Evolutionary conservation across 305 asterid genomes (phyloP), one percentile per base, ranked within the genome.

Genomic region (Striga hermonthica): DNA sequence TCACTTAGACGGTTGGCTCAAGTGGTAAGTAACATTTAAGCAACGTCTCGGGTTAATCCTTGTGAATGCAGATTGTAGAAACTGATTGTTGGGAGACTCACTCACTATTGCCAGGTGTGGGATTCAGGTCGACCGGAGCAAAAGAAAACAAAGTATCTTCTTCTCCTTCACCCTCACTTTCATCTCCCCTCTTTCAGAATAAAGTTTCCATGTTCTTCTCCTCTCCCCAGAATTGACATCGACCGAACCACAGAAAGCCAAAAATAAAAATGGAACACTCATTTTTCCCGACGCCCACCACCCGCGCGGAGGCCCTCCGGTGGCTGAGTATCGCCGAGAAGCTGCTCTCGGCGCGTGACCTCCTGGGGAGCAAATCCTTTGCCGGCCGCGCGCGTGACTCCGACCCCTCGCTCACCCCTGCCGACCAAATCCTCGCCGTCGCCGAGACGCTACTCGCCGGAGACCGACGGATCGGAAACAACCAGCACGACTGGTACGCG

Each of bases 311-410:
- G 84, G 97, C 97, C 5, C 72, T 86, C 22, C 83, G 96, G 68
- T 93, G 98, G 98, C 74, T 93, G 15, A 75, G 95, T 9, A 90
- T 90, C 16, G 83, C 96, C 8, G 96, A 90, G 86, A 93, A 93
- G 79, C 90, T 93, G 12, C 82, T 93, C n/a, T 78, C 84, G 3
- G 82, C 86, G 11, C 95, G 96, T 16, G 99, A 93, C 79, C 77
- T 90, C 1, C 70, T 88, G 52, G 97, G 97, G 0, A 82, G 92
- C 89, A 93, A 90, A 76, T 84, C 99, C 3, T 90, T 93, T 70
- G 97, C 96, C 4, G 70, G 82, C 71, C 95, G 97, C 0, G 97
- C 99, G 12, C 87, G 89, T 40, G 97, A 93, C 66, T 78, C 95
- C 62, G 97, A 93, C 84, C 96, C 97, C 50, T 81, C 84, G 38